phyloP scores from a whole-genome alignment of 257 asterid species.

The Lithospermum erythrorhizon region DNA sequence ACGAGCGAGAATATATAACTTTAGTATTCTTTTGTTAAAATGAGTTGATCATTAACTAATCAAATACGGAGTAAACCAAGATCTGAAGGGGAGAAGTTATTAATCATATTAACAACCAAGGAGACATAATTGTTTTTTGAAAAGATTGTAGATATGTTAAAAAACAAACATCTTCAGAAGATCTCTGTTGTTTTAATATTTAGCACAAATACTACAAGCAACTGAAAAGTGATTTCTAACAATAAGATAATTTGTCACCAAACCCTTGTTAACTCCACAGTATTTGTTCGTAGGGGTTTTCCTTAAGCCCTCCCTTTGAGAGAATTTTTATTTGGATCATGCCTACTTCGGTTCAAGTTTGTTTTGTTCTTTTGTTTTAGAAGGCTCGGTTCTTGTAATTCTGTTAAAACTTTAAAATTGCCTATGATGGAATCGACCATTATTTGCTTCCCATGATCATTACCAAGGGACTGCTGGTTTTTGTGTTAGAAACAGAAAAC shows the following conservation, averaged over 20 bases:
- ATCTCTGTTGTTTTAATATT: neutral
- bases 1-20: conserved; percentile 1
- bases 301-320: neutral
- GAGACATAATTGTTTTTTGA: neutral
- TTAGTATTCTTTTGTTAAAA: conserved; percentile 7
- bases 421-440: neutral
- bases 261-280: neutral
- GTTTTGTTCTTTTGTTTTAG: neutral
- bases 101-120: neutral
- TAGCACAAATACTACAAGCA: neutral
- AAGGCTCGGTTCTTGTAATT: neutral
- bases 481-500: neutral
- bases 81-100: neutral
- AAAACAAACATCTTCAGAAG: neutral
- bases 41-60: neutral
- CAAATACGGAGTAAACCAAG: neutral
- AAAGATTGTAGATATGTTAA: neutral
- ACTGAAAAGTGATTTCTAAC: neutral
- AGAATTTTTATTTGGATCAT: too few relatives aligned
- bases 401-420: neutral
- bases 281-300: neutral
- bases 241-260: neutral
- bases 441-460: neutral
- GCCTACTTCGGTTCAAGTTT: neutral
- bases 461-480: neutral